Evolutionary conservation across 1,284 basidiomycete genomes (phyloP).

Genomic region (Exobasidium cylindrosporum): DNA sequence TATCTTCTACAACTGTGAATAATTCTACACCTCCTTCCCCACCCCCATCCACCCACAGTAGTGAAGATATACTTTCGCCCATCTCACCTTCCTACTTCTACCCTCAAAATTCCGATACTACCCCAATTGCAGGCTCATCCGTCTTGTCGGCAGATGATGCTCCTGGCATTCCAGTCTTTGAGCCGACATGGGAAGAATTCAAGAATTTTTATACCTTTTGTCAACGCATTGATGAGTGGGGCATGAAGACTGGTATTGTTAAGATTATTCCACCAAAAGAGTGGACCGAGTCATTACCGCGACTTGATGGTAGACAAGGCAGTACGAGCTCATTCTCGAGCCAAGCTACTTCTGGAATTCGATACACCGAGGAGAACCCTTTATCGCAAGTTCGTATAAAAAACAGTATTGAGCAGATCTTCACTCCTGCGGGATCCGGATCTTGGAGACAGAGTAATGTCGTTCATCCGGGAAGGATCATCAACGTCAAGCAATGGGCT

Average conservation of each 20-base stretch:
- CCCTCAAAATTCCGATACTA: conserved; percentile 22
- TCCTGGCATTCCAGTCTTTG: conserved; percentile 51
- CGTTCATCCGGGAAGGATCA: conserved; percentile 43
- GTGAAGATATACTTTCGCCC: conserved; percentile 10
- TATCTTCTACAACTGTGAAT: too few species aligned
- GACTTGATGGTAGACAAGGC: conserved; percentile 22
- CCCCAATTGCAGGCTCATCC: conserved; percentile 1
- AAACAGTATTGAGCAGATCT: conserved; percentile 52
- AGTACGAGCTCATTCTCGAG: neutral
- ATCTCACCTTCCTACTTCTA: conserved; percentile 49
- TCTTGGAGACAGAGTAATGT: conserved; percentile 52
- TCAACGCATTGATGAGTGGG: conserved; percentile 49
- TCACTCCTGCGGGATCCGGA: conserved; percentile 42
- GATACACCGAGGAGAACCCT: conserved; percentile 4
- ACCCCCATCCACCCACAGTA: conserved; percentile 7
- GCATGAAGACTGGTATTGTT: conserved; percentile 52
- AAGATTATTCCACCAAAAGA: conserved; percentile 50
- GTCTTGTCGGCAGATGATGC: conserved; percentile 4
- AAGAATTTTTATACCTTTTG: conserved; percentile 51
- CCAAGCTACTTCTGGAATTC: conserved; percentile 3
- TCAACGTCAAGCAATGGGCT: conserved; percentile 53
- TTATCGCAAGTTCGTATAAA: conserved; percentile 38
- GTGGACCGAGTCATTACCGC: conserved; percentile 46
- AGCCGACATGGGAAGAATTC: conserved; percentile 52
- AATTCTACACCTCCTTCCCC: conserved; percentile 11